Conservation (phyloP, 495 filamentous ascomycete genomes). For the Parachaetomium inaequale region DNA sequence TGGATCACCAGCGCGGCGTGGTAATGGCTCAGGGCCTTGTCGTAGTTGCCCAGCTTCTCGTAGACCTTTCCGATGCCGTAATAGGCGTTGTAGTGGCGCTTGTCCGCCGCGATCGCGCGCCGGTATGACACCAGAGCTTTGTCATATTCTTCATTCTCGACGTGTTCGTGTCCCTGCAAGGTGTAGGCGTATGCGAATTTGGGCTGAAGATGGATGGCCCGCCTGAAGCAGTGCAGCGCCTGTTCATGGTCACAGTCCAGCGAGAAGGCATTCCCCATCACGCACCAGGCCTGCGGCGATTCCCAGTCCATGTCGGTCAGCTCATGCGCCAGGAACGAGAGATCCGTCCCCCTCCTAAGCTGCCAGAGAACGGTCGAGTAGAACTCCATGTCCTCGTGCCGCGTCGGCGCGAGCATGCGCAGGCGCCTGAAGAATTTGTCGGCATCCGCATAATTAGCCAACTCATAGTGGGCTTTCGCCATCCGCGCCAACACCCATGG, state of each 20-base stretch:
- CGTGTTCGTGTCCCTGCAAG: conserved; percentile 91
- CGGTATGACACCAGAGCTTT: conserved; percentile 85
- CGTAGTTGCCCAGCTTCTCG: conserved; percentile 90
- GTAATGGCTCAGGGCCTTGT: conserved; percentile 88
- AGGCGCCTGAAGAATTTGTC: conserved; percentile 79
- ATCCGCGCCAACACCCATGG: conserved; percentile 93
- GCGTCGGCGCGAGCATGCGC: conserved; percentile 68
- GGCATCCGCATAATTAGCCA: conserved; percentile 75
- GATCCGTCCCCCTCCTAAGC: conserved; percentile 82
- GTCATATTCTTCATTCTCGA: conserved; percentile 96
- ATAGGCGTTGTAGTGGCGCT: conserved; percentile 93
- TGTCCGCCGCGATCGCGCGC: conserved; percentile 75
- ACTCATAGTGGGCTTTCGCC: conserved; percentile 84
- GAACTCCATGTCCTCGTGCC: conserved; percentile 90
- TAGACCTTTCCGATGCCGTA: conserved; percentile 92
- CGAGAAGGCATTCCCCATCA: conserved; percentile 90
- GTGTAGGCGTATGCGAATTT: conserved; percentile 95
- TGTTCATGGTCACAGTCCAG: conserved; percentile 94
- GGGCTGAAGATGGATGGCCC: conserved; percentile 84
- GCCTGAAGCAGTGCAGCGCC: conserved; percentile 90
- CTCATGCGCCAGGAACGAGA: conserved; percentile 89
- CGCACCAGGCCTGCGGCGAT: conserved; percentile 94
- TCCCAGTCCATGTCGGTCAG: conserved; percentile 79
- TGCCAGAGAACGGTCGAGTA: conserved; percentile 98
- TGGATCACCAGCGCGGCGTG: conserved; percentile 80